Evolutionary conservation across 257 asterid species (phyloP).

Genomic region (Buddleja alternifolia): DNA sequence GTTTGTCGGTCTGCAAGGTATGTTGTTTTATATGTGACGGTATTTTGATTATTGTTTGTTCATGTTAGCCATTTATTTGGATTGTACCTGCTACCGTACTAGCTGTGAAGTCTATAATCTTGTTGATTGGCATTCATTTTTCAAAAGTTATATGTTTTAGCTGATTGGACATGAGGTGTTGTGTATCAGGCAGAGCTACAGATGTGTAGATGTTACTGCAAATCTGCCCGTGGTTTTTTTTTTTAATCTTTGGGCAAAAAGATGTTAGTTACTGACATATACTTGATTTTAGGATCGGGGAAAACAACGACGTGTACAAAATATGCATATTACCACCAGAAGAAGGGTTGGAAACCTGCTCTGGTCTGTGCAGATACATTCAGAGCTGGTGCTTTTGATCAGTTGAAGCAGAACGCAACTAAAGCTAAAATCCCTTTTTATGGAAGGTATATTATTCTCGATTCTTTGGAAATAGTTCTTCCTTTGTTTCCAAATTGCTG

Average conservation of each 20-base stretch:
- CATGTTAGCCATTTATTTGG: neutral
- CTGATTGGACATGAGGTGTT: neutral
- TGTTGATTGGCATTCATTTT: slow-evolving; percentile 8
- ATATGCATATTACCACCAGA: slow-evolving; percentile 86
- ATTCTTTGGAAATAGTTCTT: slow-evolving; percentile 15
- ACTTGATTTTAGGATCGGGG: slow-evolving; percentile 67
- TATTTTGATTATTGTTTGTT: neutral
- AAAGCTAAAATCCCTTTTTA: slow-evolving; percentile 94
- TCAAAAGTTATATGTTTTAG: neutral
- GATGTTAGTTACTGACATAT: slow-evolving; percentile 6
- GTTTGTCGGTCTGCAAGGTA: slow-evolving; percentile 99
- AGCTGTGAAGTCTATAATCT: no score
- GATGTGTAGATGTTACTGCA: neutral
- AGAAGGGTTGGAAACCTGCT: slow-evolving; percentile 95
- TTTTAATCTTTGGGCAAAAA: slow-evolving; percentile 4
- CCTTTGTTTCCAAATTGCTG: slow-evolving; percentile 1
- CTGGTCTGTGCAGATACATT: slow-evolving; percentile 91
- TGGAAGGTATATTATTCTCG: slow-evolving; percentile 60
- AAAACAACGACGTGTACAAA: slow-evolving; percentile 93
- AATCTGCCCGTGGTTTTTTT: neutral
- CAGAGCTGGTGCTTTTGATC: slow-evolving; percentile 98
- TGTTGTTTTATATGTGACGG: slow-evolving; percentile 15
- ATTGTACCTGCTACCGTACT: no score
- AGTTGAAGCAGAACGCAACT: slow-evolving; percentile 93
- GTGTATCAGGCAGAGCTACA: neutral